A percentile compares a stretch with the other conserved stretches of the same genome.
phyloP scores from a whole-genome alignment of 805 yeast species.

The Isabelozyma gotoi region DNA sequence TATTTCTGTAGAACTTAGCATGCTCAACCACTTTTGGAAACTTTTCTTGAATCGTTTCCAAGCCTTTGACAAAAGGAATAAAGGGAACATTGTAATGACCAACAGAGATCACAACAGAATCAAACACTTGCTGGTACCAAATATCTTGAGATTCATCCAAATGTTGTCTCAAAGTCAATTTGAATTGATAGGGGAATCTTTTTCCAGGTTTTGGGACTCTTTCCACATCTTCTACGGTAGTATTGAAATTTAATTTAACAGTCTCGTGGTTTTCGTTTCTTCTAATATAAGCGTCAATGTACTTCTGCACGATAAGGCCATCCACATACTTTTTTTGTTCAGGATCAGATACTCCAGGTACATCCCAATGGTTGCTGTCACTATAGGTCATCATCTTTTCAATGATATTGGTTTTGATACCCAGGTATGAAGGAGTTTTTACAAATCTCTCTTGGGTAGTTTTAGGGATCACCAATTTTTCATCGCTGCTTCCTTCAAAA shows the following conservation, averaged over 20 bases:
- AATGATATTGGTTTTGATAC: conserved; percentile 39
- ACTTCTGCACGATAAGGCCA: conserved; percentile 23
- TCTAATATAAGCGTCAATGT: conserved; percentile 26
- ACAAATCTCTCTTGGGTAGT: conserved; percentile 25
- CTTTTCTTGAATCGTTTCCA: conserved; percentile 28
- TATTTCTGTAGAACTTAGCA: conserved; percentile 42
- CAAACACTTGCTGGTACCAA: conserved; percentile 40
- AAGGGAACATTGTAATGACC: conserved; percentile 51
- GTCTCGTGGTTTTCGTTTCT: conserved; percentile 16
- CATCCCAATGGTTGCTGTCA: conserved; percentile 38
- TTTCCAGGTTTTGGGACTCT: conserved; percentile 7
- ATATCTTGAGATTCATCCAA: conserved; percentile 19
- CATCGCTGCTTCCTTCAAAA: conserved; percentile 8
- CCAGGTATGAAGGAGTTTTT: conserved; percentile 27
- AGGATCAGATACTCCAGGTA: conserved; percentile 14
- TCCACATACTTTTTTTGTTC: conserved; percentile 24
- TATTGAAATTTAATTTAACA: conserved; percentile 21
- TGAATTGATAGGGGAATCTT: conserved; percentile 12
- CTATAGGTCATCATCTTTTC: conserved; percentile 47
- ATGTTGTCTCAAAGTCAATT: conserved; percentile 17
- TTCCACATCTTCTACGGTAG: conserved; percentile 41
- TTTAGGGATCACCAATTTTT: conserved; percentile 9
- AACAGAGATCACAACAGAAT: conserved; percentile 43
- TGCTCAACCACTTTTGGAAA: conserved; percentile 37
- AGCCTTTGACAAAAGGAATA: conserved; percentile 44